These are phyloP conservation scores for Brassica balearica DNA, from an alignment of 441 rosid genomes.

Conservation along the genomic window DNA sequence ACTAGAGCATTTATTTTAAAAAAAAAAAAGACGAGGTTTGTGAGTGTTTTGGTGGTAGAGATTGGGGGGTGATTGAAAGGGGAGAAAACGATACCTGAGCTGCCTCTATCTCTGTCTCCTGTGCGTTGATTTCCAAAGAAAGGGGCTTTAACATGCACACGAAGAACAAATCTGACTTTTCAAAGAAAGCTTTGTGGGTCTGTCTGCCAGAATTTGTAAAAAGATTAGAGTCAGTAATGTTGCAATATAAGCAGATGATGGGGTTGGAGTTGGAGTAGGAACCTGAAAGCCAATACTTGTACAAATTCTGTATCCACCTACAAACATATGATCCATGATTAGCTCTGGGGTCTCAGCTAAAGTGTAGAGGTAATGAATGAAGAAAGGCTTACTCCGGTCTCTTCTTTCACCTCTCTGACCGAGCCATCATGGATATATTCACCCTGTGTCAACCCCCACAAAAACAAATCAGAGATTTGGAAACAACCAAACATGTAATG, in stretches of 20 bases:
- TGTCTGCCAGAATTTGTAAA: conserved; percentile 51
- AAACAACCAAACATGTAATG: background rate
- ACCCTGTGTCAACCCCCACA: conserved; percentile 51
- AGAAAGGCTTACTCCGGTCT: conserved; percentile 69
- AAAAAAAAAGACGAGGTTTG: conserved; percentile 23
- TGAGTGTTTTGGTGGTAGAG: conserved; percentile 8
- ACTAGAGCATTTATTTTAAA: conserved; percentile 48
- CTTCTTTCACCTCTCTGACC: conserved; percentile 87
- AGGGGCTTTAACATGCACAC: conserved; percentile 80
- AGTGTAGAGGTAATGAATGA: background rate
- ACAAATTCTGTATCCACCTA: conserved; percentile 73
- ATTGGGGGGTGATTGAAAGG: background rate
- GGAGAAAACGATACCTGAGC: conserved; percentile 57
- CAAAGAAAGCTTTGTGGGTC: conserved; percentile 75
- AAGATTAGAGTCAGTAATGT: conserved; percentile 15
- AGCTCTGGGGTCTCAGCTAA: conserved; percentile 13
- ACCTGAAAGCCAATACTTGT: conserved; percentile 82
- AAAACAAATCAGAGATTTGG: conserved; percentile 19
- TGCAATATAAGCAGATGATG: conserved; percentile 23
- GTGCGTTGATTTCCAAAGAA: conserved; percentile 67
- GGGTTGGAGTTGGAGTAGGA: conserved; percentile 13
- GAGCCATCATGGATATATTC: conserved; percentile 73
- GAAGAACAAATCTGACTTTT: conserved; percentile 82
- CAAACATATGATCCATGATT: conserved; percentile 1
- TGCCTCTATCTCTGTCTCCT: conserved; percentile 78